Conservation (phyloP, 2,329 filamentous ascomycete species). For the Aureobasidium lini region DNA sequence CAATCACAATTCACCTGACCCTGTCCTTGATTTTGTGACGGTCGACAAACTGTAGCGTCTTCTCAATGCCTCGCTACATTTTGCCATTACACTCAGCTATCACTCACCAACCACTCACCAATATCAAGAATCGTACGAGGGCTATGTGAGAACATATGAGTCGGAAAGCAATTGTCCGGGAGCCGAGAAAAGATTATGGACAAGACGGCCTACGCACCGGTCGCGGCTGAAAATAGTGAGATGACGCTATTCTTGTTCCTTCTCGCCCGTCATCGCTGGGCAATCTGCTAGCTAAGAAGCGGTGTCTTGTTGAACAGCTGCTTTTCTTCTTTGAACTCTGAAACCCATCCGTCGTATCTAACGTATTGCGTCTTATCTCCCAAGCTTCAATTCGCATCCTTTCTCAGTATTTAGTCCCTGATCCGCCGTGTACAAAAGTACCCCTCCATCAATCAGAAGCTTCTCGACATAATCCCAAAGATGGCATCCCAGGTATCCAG, state of each 20-base stretch:
- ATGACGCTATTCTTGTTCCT: not conserved
- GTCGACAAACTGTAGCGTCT: too few relatives aligned
- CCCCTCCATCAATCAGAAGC: not conserved
- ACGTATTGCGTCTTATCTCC: not conserved
- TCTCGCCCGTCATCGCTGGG: not conserved
- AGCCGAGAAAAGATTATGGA: not conserved
- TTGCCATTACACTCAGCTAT: too few relatives aligned
- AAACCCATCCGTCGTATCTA: not conserved
- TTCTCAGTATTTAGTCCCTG: not conserved
- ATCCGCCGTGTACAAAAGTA: not conserved
- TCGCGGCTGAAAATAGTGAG: slow-evolving; percentile 4
- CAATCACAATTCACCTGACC: not conserved
- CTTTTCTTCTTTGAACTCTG: not conserved
- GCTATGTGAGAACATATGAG: not conserved
- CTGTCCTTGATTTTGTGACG: not conserved
- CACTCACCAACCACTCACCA: too few relatives aligned
- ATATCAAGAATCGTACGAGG: not conserved
- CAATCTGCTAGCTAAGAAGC: not conserved
- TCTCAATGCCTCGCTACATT: too few relatives aligned
- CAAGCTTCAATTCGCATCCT: not conserved
- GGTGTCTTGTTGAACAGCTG: not conserved
- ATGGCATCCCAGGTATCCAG: not conserved
- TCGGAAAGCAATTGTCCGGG: not conserved
- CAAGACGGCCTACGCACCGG: not conserved
- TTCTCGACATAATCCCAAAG: not conserved